phyloP scores from a whole-genome alignment of 805 yeast genomes.

The Wickerhamomyces bisporus region DNA sequence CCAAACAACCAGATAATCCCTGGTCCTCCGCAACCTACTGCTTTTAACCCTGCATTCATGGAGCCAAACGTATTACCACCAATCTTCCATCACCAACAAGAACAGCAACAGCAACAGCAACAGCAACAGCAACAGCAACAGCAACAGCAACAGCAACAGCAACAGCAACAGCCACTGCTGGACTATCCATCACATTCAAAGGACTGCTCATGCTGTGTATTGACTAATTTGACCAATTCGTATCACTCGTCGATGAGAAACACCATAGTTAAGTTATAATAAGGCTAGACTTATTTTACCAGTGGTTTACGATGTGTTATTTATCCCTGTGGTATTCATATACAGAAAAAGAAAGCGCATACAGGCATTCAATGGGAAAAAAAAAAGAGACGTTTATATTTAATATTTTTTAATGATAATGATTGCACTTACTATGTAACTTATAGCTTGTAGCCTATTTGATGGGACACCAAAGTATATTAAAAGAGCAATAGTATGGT shows the following conservation, averaged over 20 bases:
- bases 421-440: too few relatives aligned
- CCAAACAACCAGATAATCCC: too few relatives aligned
- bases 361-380: too few relatives aligned
- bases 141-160: background rate
- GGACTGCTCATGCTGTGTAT: constrained; percentile 9
- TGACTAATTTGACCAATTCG: constrained; percentile 17
- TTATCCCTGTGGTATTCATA: too few relatives aligned
- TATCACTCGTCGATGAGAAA: constrained; percentile 10
- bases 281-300: background rate
- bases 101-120: background rate
- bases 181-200: too few relatives aligned
- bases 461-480: too few relatives aligned
- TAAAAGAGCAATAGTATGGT: too few relatives aligned
- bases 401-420: too few relatives aligned
- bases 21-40: too few relatives aligned
- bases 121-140: background rate
- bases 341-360: too few relatives aligned
- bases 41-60: background rate
- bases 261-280: background rate
- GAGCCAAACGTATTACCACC: background rate
- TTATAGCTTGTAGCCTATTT: too few relatives aligned
- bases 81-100: background rate
- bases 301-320: background rate
- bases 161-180: background rate
- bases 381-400: too few relatives aligned